Evolutionary conservation across 1,284 basidiomycete genomes (phyloP).

Genomic region (Mycosarcoma mackinlayi): DNA sequence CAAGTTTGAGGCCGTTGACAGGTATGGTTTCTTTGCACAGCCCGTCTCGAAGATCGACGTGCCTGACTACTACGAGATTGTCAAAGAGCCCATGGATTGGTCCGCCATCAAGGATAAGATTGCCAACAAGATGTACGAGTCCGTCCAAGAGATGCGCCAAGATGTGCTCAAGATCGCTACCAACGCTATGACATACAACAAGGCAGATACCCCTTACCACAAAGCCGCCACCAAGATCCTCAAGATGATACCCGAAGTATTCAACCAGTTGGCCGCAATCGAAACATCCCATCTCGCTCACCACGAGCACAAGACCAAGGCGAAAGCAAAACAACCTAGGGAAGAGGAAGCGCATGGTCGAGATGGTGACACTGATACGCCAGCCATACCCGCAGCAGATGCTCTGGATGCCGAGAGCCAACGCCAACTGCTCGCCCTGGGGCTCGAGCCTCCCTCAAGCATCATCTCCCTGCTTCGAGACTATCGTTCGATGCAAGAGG

Average conservation of each 20-base stretch:
- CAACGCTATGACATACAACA: slow-evolving; percentile 91
- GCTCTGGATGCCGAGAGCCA: slow-evolving; percentile 1
- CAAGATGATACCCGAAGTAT: slow-evolving; percentile 73
- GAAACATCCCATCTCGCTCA: slow-evolving; percentile 30
- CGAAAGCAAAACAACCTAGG: slow-evolving; percentile 3
- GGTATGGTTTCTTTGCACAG: slow-evolving; percentile 50
- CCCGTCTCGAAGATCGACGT: slow-evolving; percentile 76
- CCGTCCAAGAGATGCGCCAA: slow-evolving; percentile 80
- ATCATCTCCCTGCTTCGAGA: slow-evolving; percentile 48
- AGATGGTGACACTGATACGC: background rate
- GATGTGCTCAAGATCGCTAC: slow-evolving; percentile 84
- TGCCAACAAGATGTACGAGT: slow-evolving; percentile 81
- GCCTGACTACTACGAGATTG: slow-evolving; percentile 90
- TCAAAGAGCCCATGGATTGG: slow-evolving; percentile 92
- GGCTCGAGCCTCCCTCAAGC: slow-evolving; percentile 47
- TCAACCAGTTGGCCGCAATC: slow-evolving; percentile 70
- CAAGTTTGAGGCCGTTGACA: slow-evolving; percentile 45
- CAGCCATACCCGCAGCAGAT: background rate
- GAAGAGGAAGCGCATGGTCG: background rate
- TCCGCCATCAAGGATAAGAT: slow-evolving; percentile 74
- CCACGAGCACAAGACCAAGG: slow-evolving; percentile 8
- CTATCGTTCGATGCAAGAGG: slow-evolving; percentile 23
- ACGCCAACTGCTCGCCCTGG: slow-evolving; percentile 22
- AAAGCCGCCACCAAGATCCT: slow-evolving; percentile 80
- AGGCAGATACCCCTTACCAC: slow-evolving; percentile 78